Evolutionary conservation across 139 green algal species (phyloP).

Genomic region (Gonium pectorale): DNA sequence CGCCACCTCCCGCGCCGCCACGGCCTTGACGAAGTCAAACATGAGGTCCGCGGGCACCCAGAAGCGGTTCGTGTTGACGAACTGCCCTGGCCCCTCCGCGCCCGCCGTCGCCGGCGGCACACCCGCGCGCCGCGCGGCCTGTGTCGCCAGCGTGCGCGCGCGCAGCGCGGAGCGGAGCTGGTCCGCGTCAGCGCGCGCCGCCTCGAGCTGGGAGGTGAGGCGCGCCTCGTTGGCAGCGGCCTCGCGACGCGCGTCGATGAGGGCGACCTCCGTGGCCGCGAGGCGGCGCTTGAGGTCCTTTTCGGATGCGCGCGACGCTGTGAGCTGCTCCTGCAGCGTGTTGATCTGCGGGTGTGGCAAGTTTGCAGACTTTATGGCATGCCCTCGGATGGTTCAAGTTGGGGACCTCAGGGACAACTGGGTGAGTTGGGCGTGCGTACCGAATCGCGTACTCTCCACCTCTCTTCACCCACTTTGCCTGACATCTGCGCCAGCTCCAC

Average conservation of each 20-base stretch:
- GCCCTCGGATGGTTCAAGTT: too few species aligned
- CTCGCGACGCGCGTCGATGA: slow-evolving; percentile 1
- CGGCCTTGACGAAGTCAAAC: slow-evolving; percentile 40
- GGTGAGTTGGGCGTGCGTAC: not conserved
- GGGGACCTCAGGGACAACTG: too few species aligned
- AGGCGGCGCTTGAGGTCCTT: slow-evolving; percentile 13
- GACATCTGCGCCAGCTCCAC: slow-evolving; percentile 33
- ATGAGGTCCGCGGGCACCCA: slow-evolving; percentile 6
- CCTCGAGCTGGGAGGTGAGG: not conserved
- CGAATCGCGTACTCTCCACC: not conserved
- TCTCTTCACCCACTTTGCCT: not conserved
- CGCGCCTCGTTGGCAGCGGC: not conserved
- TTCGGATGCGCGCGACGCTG: not conserved
- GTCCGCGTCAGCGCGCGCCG: not conserved
- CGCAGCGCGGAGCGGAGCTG: slow-evolving; percentile 13
- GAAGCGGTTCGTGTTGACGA: slow-evolving; percentile 22
- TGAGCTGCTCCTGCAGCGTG: not conserved
- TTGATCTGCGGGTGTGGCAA: not conserved
- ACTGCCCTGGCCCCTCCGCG: not conserved
- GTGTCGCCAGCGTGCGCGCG: not conserved
- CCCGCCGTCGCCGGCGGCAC: not conserved
- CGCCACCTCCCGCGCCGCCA: slow-evolving; percentile 29
- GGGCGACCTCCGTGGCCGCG: slow-evolving; percentile 5
- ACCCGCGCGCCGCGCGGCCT: not conserved
- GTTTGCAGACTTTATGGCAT: too few species aligned